Percentiles rank a stretch among this genome's conserved stretches.
These are phyloP conservation scores for Penicillium pancosmium DNA, from an alignment of 495 filamentous ascomycete species.

Conservation along the genomic window DNA sequence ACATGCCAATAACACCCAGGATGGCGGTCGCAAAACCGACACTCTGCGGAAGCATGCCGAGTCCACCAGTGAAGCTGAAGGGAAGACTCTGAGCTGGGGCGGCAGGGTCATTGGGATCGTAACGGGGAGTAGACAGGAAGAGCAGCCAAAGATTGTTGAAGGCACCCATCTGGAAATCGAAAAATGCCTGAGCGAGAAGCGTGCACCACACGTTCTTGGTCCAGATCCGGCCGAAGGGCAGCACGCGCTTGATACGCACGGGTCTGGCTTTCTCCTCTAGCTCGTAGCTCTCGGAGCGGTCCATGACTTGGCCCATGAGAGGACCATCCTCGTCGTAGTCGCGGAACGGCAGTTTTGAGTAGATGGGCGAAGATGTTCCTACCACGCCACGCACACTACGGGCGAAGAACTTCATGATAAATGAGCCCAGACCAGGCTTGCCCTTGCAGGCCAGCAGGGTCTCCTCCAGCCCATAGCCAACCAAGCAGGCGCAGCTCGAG, in stretches of 20 bases:
- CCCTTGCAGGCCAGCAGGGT: constrained; percentile 49
- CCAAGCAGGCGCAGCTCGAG: constrained; percentile 51
- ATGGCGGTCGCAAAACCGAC: constrained; percentile 81
- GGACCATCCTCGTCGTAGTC: constrained; percentile 43
- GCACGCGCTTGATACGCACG: constrained; percentile 30
- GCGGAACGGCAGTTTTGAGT: constrained; percentile 39
- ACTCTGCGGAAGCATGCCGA: constrained; percentile 71
- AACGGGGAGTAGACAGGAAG: constrained; percentile 80
- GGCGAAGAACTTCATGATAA: constrained; percentile 33
- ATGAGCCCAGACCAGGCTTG: constrained; percentile 44
- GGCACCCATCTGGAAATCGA: constrained; percentile 76
- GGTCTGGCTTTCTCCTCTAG: constrained; percentile 43
- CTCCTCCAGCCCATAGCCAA: constrained; percentile 72
- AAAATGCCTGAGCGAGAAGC: constrained; percentile 66
- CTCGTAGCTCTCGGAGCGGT: constrained; percentile 42
- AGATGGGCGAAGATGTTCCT: constrained; percentile 40
- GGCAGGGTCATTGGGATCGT: constrained; percentile 51
- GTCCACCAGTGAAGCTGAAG: constrained; percentile 78
- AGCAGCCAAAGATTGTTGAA: constrained; percentile 86
- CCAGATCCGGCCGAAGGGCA: constrained; percentile 77
- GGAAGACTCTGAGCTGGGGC: constrained; percentile 53
- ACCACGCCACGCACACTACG: constrained; percentile 32
- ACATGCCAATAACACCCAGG: constrained; percentile 75
- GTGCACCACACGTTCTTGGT: constrained; percentile 75
- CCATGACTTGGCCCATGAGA: constrained; percentile 29